Base-by-base conservation (phyloP, 2,329 filamentous ascomycete genomes). In the Sclerotinia borealis region DNA sequence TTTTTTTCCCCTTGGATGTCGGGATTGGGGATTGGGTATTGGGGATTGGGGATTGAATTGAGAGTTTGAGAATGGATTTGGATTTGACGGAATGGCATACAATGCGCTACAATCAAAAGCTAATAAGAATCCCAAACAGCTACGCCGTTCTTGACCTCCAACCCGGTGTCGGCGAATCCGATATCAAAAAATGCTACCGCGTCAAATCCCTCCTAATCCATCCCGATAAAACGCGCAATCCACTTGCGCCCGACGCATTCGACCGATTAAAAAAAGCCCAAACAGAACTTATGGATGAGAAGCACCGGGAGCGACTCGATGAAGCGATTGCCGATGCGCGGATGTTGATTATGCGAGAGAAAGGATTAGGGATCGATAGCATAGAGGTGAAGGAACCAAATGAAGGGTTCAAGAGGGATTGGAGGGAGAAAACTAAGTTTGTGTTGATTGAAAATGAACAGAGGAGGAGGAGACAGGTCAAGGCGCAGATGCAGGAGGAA, bases 181-280 rank as follows among this genome's bases (percentile, higher is more conserved):
- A 98, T 79, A 98, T 99, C 81, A 98, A 97, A 79, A 81, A 88
- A 70, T 85, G 85, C 69, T 99, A 98, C 79, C 93, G 95, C 81
- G 93, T 92, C 72, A 98, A 97, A 78, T 99, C 95, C n/a, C 88
- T 99, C 63, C 87, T 99, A 55, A 98, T 99, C 80, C 95, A 99
- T 80, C 95, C 95, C 8, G 95, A 99, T 81, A 99, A 99, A 77
- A 97, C 95, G 63, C 87, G 87, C 73, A 98, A 99, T 74, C 89
- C 92, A 0, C 85, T 82, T 55, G 95, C 95, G 0, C 93, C 95
- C 4, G 95, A 98, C 72, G 95, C 95, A 68, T 99, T 99, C 75
- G 95, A 99, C 78, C 88, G 93, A 11, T 84, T 99, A 34, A 96
- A 96, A 74, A 97, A 98, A 78, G 95, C 95, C 0, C 92, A 98